Conservation (phyloP, 306 rosid species). For the Rubus idaeus region DNA sequence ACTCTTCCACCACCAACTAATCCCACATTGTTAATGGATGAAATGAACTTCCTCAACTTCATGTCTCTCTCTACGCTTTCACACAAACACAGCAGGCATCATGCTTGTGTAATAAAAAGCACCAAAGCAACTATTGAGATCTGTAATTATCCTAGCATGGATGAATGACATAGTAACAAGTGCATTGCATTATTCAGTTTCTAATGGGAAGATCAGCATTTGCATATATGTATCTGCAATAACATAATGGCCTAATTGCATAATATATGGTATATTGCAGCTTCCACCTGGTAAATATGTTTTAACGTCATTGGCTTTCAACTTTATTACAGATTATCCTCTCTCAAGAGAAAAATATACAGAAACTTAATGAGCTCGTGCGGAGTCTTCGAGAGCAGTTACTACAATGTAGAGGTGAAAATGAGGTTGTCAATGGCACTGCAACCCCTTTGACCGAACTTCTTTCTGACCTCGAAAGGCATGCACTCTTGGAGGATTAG, state of each 20-base stretch:
- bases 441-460: conserved; percentile 42
- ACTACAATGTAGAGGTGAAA: conserved; percentile 46
- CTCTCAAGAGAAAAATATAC: conserved; percentile 65
- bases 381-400: conserved; percentile 48
- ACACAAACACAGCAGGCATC: not conserved
- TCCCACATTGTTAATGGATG: not conserved
- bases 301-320: not conserved
- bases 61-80: not conserved
- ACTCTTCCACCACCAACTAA: not conserved
- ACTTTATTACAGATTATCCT: conserved; percentile 50
- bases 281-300: conserved; percentile 1
- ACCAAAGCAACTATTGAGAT: conserved; percentile 2
- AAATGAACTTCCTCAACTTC: not conserved
- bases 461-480: conserved; percentile 47
- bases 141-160: no score
- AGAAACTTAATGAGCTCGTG: conserved; percentile 51
- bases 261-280: not conserved
- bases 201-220: not conserved
- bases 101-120: not conserved
- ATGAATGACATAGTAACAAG: not conserved
- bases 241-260: not conserved
- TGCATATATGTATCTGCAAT: not conserved
- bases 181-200: not conserved
- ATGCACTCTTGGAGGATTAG: conserved; percentile 52
- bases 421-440: conserved; percentile 34